phyloP scores from a whole-genome alignment of 1,284 basidiomycete genomes.

The Ceratobasidium sp. region DNA sequence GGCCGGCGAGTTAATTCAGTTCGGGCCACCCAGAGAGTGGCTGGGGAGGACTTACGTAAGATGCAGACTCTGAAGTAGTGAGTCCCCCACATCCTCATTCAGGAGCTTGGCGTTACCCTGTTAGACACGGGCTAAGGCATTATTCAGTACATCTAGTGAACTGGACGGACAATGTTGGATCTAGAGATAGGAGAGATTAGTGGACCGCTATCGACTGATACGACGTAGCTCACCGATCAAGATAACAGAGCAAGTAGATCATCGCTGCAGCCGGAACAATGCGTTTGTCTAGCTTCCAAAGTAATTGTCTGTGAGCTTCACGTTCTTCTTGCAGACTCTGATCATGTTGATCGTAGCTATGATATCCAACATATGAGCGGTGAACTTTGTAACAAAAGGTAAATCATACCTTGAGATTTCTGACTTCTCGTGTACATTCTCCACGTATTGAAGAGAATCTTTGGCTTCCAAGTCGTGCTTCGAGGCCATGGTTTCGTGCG shows the following conservation, averaged over 20 bases:
- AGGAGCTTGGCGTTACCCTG: constrained; percentile 38
- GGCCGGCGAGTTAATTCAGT: not conserved
- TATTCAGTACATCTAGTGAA: too few relatives aligned
- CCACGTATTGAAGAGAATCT: not conserved
- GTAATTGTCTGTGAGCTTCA: constrained; percentile 28
- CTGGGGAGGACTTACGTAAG: not conserved
- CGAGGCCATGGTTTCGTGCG: not conserved
- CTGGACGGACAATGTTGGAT: constrained; percentile 17
- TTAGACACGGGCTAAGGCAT: not conserved
- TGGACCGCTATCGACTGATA: too few relatives aligned
- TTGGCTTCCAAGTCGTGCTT: not conserved
- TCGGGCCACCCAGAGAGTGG: too few relatives aligned
- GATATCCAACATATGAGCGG: too few relatives aligned
- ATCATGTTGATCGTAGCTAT: constrained; percentile 3
- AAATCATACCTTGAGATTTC: not conserved
- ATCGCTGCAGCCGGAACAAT: constrained; percentile 55
- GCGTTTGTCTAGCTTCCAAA: constrained; percentile 45
- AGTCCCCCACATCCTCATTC: constrained; percentile 25
- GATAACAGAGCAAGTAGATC: constrained; percentile 59
- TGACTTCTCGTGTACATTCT: not conserved
- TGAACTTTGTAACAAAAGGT: not conserved
- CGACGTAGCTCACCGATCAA: constrained; percentile 55
- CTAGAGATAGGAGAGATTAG: not conserved
- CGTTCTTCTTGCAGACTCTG: constrained; percentile 10
- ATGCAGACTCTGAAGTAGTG: constrained; percentile 17